A percentile compares a stretch with the other conserved stretches of the same genome.
Conservation (phyloP, 257 asterid species). For the Plantago ovata region DNA sequence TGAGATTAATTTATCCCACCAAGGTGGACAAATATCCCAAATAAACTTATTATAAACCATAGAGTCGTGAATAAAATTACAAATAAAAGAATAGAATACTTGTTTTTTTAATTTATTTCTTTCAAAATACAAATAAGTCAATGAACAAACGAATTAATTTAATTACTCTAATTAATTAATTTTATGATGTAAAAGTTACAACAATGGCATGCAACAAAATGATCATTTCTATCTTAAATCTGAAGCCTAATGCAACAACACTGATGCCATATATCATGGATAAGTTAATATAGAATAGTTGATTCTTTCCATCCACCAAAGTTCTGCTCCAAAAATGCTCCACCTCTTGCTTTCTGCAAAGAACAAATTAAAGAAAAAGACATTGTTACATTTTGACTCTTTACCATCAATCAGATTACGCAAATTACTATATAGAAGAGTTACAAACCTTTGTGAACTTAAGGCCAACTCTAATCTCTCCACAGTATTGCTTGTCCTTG, state of each 20-base stretch:
- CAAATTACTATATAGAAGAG: neutral
- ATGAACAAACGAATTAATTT: too few relatives aligned
- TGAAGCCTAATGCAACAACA: neutral
- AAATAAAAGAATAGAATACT: too few relatives aligned
- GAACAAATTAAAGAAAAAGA: neutral
- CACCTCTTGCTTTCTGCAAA: constrained; percentile 3
- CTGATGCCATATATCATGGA: neutral
- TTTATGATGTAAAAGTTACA: too few relatives aligned
- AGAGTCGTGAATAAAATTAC: too few relatives aligned
- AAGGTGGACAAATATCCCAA: too few relatives aligned
- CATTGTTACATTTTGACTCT: neutral
- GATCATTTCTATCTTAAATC: neutral
- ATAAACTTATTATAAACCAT: too few relatives aligned
- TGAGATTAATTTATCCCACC: too few relatives aligned
- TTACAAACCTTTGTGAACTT: constrained; percentile 6
- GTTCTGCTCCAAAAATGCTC: constrained; percentile 1
- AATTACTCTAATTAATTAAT: too few relatives aligned
- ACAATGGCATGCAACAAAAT: too few relatives aligned
- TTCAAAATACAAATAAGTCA: too few relatives aligned
- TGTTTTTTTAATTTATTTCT: too few relatives aligned
- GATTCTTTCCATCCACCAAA: constrained; percentile 12
- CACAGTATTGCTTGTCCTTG: neutral
- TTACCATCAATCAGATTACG: too few relatives aligned
- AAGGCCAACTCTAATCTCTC: constrained; percentile 13
- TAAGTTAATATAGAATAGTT: neutral